A percentile compares a stretch with the other conserved stretches of the same genome.
Evolutionary conservation across 495 filamentous ascomycete genomes (phyloP).

Genomic region (Parachaetomium inaequale): DNA sequence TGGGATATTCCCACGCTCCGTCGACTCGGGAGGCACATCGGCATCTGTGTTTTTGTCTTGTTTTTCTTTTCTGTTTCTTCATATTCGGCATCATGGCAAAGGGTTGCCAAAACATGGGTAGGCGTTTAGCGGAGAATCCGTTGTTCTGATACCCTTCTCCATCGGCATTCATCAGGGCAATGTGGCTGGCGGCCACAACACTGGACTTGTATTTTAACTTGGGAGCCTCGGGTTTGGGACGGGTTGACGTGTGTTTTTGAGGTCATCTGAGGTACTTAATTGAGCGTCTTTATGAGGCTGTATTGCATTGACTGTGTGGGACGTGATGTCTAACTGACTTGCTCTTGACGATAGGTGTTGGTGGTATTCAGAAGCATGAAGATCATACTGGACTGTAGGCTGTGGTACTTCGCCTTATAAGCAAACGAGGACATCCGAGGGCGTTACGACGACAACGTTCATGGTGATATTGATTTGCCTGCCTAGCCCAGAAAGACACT

Average conservation of each 20-base stretch:
- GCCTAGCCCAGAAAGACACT: too few species aligned
- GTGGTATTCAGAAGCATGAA: too few species aligned
- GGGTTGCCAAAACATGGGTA: slow-evolving; percentile 22
- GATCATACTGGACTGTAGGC: too few species aligned
- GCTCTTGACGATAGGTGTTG: too few species aligned
- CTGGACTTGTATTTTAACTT: slow-evolving; percentile 10
- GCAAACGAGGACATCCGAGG: too few species aligned
- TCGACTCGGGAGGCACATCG: slow-evolving; percentile 14
- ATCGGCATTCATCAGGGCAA: slow-evolving; percentile 26
- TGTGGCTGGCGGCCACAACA: slow-evolving; percentile 1
- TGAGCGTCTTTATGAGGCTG: background rate
- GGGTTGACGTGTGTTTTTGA: background rate
- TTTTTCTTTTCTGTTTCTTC: slow-evolving; percentile 13
- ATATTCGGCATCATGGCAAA: slow-evolving; percentile 17
- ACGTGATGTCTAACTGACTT: background rate
- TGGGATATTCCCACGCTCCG: slow-evolving; percentile 10
- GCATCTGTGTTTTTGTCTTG: slow-evolving; percentile 18
- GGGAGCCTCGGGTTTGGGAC: slow-evolving; percentile 2
- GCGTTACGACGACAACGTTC: too few species aligned
- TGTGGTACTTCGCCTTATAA: too few species aligned
- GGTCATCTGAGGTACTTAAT: background rate
- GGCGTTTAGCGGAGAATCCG: slow-evolving; percentile 31
- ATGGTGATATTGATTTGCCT: too few species aligned
- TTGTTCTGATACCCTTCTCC: slow-evolving; percentile 36
- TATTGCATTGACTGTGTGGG: background rate